Evolutionary conservation across 441 rosid species (phyloP).

Genomic region (Populus hybrid): DNA sequence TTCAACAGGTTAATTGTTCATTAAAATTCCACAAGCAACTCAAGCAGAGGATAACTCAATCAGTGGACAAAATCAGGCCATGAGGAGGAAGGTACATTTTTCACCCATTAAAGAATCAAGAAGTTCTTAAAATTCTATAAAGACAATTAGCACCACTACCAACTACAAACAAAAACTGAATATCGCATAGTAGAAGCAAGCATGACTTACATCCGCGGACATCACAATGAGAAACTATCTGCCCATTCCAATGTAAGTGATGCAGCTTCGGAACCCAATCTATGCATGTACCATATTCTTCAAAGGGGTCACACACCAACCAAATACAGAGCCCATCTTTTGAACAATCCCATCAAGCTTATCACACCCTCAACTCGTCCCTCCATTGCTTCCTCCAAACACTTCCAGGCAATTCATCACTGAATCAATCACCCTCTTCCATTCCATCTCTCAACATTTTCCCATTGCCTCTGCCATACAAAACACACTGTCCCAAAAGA

Average conservation of each 20-base stretch:
- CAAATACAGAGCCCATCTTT: constrained; percentile 50
- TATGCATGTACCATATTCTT: constrained; percentile 24
- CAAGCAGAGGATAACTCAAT: not conserved
- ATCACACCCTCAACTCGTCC: constrained; percentile 41
- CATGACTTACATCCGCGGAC: constrained; percentile 92
- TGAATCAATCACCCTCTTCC: constrained; percentile 21
- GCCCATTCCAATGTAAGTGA: constrained; percentile 75
- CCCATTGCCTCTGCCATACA: constrained; percentile 15
- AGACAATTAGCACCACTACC: constrained; percentile 12
- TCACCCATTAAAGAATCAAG: not conserved
- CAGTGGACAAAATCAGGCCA: not conserved
- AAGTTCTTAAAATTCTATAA: not conserved
- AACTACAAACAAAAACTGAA: constrained; percentile 10
- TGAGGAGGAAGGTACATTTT: not conserved
- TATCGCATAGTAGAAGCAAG: constrained; percentile 30
- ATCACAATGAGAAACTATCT: constrained; percentile 46
- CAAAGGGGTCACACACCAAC: constrained; percentile 39
- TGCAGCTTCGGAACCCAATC: constrained; percentile 60
- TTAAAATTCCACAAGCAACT: not conserved
- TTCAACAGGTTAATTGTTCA: not conserved
- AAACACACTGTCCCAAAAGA: too few species aligned
- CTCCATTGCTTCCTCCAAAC: constrained; percentile 10
- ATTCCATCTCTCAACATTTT: constrained; percentile 24
- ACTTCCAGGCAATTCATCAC: constrained; percentile 3
- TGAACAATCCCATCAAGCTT: constrained; percentile 29